Evolutionary conservation across 2,329 filamentous ascomycete species (phyloP).

Genomic region (Chaetomium sp.): DNA sequence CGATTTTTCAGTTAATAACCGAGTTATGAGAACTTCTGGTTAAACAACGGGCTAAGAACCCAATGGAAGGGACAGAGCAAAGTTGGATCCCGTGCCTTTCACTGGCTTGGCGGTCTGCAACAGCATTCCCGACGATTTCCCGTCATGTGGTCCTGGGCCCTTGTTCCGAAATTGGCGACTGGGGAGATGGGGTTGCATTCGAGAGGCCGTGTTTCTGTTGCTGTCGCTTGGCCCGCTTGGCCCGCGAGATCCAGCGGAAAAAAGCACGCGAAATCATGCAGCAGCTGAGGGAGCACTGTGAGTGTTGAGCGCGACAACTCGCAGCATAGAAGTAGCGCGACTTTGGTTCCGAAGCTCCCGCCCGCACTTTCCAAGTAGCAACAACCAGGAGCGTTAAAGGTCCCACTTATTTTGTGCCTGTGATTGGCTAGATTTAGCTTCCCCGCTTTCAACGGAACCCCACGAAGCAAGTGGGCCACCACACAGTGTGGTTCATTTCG

Average conservation of each 20-base stretch:
- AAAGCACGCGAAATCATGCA: neutral
- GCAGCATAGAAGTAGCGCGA: neutral
- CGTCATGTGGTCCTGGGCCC: neutral
- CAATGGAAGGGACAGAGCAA: neutral
- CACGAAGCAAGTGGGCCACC: conserved; percentile 7
- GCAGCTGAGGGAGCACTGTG: too few relatives aligned
- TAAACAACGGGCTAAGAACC: neutral
- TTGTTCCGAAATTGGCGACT: conserved; percentile 1
- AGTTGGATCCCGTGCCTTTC: neutral
- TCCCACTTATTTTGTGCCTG: neutral
- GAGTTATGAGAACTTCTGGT: too few relatives aligned
- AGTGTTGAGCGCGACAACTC: too few relatives aligned
- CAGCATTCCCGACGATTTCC: neutral
- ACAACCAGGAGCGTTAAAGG: conserved; percentile 11
- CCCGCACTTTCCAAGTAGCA: conserved; percentile 9
- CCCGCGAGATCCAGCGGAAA: neutral
- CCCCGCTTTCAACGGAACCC: conserved; percentile 19
- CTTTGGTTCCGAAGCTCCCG: conserved; percentile 15
- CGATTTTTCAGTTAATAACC: too few relatives aligned
- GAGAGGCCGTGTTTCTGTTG: neutral
- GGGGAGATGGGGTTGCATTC: neutral
- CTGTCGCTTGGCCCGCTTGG: neutral
- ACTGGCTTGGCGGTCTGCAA: neutral
- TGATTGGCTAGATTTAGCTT: conserved; percentile 16
- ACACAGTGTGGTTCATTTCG: conserved; percentile 5